phyloP scores from a whole-genome alignment of 2,329 filamentous ascomycete genomes.

The Claviceps maximensis region DNA sequence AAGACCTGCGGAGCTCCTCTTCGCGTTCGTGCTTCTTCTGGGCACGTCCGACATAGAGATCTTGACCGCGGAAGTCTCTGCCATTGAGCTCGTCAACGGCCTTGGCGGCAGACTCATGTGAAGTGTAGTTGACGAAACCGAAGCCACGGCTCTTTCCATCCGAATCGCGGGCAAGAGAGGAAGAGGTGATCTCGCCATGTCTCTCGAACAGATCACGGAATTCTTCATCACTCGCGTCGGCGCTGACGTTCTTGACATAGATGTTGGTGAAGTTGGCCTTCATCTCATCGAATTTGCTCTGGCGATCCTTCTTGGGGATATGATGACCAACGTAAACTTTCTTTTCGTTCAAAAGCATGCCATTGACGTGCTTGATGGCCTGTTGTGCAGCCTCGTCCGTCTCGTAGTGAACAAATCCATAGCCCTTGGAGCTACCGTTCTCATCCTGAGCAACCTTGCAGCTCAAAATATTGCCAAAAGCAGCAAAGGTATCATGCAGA shows the following conservation, averaged over 20 bases:
- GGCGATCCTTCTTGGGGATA: conserved; percentile 99
- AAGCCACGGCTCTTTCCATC: conserved; percentile 94
- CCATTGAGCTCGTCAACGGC: conserved; percentile 89
- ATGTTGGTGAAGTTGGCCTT: conserved; percentile 99
- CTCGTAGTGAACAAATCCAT: conserved; percentile 99
- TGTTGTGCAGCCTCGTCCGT: conserved; percentile 92
- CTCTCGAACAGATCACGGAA: conserved; percentile 89
- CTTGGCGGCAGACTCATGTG: conserved; percentile 72
- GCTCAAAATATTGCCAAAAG: conserved; percentile 97
- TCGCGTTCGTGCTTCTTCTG: conserved; percentile 99
- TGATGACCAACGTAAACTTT: conserved; percentile 99
- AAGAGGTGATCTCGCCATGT: conserved; percentile 89
- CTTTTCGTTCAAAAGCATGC: conserved; percentile 99
- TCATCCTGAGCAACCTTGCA: conserved; percentile 99
- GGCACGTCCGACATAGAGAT: conserved; percentile 92
- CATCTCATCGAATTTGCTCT: conserved; percentile 99
- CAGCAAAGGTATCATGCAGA: conserved; percentile 96
- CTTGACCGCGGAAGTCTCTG: conserved; percentile 85
- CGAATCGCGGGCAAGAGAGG: conserved; percentile 76
- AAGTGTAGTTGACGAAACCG: conserved; percentile 90
- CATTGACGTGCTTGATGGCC: conserved; percentile 99
- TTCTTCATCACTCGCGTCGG: conserved; percentile 78
- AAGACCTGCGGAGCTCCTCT: conserved; percentile 97
- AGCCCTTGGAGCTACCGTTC: conserved; percentile 91
- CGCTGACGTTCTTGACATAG: conserved; percentile 95